phyloP scores from a whole-genome alignment of 2,329 filamentous ascomycete species.

The Phoma sp. region DNA sequence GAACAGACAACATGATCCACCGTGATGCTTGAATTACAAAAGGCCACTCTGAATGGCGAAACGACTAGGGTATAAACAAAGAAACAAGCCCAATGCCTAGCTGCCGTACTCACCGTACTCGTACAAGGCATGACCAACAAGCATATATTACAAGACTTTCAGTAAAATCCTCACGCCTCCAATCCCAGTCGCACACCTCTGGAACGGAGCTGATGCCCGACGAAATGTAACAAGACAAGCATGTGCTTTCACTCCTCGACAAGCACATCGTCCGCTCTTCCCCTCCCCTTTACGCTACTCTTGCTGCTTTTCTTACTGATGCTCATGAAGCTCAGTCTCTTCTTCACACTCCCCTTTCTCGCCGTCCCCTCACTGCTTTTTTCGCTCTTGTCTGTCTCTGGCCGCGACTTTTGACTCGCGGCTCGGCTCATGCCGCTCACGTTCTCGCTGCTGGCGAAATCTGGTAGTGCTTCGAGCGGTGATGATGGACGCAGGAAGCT shows the following conservation, averaged over 20 bases:
- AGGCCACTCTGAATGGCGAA: neutral
- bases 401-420: slow-evolving; percentile 31
- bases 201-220: neutral
- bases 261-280: slow-evolving; percentile 35
- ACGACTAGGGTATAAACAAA: slow-evolving; percentile 15
- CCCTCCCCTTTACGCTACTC: slow-evolving; percentile 49
- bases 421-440: slow-evolving; percentile 7
- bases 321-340: slow-evolving; percentile 78
- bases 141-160: slow-evolving; percentile 8
- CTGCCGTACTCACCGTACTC: neutral
- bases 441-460: slow-evolving; percentile 22
- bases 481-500: slow-evolving; percentile 40
- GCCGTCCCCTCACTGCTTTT: slow-evolving; percentile 52
- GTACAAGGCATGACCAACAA: neutral
- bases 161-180: neutral
- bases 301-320: slow-evolving; percentile 73
- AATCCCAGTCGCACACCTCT: neutral
- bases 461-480: slow-evolving; percentile 40
- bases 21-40: neutral
- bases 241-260: slow-evolving; percentile 38
- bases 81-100: slow-evolving; percentile 8
- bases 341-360: slow-evolving; percentile 67
- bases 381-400: slow-evolving; percentile 45
- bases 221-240: neutral
- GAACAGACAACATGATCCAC: neutral